Evolutionary conservation across 169 alveolate species (phyloP), one percentile per base, ranked within the genome.

Genomic region (Eimeria sp.): DNA sequence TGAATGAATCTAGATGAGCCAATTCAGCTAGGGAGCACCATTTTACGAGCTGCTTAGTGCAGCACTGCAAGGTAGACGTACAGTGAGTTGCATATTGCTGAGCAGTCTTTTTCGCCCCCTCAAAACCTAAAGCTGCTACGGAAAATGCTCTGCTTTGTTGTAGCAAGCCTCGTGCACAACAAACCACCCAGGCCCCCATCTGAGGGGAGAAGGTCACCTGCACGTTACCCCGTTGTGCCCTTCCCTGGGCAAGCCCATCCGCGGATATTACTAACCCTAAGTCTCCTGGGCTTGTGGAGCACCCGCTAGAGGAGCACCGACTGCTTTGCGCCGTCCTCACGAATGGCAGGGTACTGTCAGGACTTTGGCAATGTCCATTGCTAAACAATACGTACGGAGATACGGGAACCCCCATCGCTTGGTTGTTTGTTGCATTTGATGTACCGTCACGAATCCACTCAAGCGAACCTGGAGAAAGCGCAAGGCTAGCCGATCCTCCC

Each of bases 81-180:
- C 91, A 83, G 58, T 83, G 91, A 3, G 91, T 83, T 49, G 91
- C 91, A 30, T 83, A 83, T 83, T 83, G 91, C 76, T 83, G 91
- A 25, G 91, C 91, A n/a, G 91, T 83, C 73, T 83, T 83, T 30
- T 83, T 83, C 75, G 91, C 91, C 54, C 91, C 91, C 91, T 83
- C 91, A 57, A 83, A 83, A 9, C 91, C 91, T 61, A 83, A 40
- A 10, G 91, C 18, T 83, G 91, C 91, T 57, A 83, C 91, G 2
- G 91, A 83, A 57, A 83, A 83, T 9, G 91, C 91, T 25, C 91
- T 83, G 91, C 91, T 83, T 57, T 83, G 91, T 7, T 83, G 91
- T 57, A 83, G 72, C 91, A 83, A 57, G 22, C 91, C 91, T 34
- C 91, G 72, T 14, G 91, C 91, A 34, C 91, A 83, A 75, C 91